Evolutionary conservation across 306 rosid genomes (phyloP).

Genomic region (Trifolium repens): DNA sequence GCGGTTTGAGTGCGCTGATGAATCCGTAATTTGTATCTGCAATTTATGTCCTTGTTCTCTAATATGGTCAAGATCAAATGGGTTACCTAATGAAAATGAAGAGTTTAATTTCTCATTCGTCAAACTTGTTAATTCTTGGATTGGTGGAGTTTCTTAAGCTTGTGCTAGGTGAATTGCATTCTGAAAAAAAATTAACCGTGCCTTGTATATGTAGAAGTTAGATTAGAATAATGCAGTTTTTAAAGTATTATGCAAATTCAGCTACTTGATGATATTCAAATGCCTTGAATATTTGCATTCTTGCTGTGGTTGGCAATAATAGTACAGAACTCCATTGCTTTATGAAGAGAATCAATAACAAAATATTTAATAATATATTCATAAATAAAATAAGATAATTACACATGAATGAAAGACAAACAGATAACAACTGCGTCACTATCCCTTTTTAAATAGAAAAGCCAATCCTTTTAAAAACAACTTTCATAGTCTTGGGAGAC

Average conservation of each 20-base stretch:
- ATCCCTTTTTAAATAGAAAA: too few relatives aligned
- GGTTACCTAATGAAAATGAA: neutral
- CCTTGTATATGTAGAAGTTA: constrained; percentile 20
- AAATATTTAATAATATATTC: too few relatives aligned
- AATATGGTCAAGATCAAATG: constrained; percentile 4
- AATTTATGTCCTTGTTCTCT: constrained; percentile 3
- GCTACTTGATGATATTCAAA: neutral
- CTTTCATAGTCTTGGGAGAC: too few relatives aligned
- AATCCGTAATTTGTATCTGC: constrained; percentile 4
- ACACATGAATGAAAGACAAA: too few relatives aligned
- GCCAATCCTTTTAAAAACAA: too few relatives aligned
- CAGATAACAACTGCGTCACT: too few relatives aligned
- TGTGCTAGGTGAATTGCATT: constrained; percentile 11
- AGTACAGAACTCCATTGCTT: too few relatives aligned
- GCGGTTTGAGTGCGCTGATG: constrained; percentile 19
- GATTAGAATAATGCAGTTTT: constrained; percentile 22
- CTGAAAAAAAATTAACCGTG: constrained; percentile 3
- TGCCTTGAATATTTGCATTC: neutral
- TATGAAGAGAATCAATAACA: too few relatives aligned
- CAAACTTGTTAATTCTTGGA: neutral
- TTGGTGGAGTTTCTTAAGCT: constrained; percentile 18
- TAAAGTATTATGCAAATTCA: neutral
- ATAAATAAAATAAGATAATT: too few relatives aligned
- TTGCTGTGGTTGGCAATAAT: too few relatives aligned
- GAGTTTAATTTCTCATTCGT: neutral